Evolutionary conservation across 768 basidiomycete species (phyloP).

Genomic region (Porpolomopsis calyptriformis): DNA sequence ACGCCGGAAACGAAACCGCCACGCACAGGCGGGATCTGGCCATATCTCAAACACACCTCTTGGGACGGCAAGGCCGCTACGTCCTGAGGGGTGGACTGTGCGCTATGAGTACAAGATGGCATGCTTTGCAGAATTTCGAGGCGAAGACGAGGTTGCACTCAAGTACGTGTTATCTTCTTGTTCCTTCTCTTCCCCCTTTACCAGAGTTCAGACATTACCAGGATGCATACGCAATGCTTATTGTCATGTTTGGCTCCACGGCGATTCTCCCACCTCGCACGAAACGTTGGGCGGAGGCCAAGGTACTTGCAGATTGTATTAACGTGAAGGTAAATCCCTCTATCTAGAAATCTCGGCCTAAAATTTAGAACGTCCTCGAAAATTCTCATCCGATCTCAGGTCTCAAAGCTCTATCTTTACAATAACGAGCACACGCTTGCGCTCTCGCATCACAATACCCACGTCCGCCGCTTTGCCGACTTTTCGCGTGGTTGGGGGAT

Average conservation of each 20-base stretch:
- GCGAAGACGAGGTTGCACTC: slow-evolving; percentile 85
- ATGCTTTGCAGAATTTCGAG: slow-evolving; percentile 88
- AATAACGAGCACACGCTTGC: slow-evolving; percentile 77
- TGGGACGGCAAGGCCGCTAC: slow-evolving; percentile 47
- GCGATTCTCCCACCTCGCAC: slow-evolving; percentile 83
- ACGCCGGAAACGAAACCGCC: slow-evolving; percentile 76
- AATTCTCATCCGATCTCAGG: slow-evolving; percentile 31
- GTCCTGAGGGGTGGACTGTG: slow-evolving; percentile 89
- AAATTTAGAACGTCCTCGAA: background rate
- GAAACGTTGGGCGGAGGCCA: slow-evolving; percentile 97
- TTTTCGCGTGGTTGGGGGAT: slow-evolving; percentile 91
- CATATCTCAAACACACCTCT: slow-evolving; percentile 42
- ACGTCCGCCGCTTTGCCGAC: slow-evolving; percentile 77
- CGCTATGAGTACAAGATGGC: slow-evolving; percentile 98
- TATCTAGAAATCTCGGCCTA: background rate
- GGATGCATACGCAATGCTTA: slow-evolving; percentile 76
- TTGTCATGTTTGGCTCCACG: slow-evolving; percentile 83
- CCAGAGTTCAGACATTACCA: slow-evolving; percentile 68
- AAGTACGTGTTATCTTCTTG: slow-evolving; percentile 45
- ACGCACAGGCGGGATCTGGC: slow-evolving; percentile 47
- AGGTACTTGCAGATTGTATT: slow-evolving; percentile 90
- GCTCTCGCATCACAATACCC: slow-evolving; percentile 72
- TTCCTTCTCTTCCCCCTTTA: slow-evolving; percentile 10
- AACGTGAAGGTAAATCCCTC: slow-evolving; percentile 72
- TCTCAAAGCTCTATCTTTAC: slow-evolving; percentile 86